Percentiles rank a stretch among this genome's conserved stretches.
phyloP scores from a whole-genome alignment of 2,329 filamentous ascomycete species.

The Fusarium guadeloupense region DNA sequence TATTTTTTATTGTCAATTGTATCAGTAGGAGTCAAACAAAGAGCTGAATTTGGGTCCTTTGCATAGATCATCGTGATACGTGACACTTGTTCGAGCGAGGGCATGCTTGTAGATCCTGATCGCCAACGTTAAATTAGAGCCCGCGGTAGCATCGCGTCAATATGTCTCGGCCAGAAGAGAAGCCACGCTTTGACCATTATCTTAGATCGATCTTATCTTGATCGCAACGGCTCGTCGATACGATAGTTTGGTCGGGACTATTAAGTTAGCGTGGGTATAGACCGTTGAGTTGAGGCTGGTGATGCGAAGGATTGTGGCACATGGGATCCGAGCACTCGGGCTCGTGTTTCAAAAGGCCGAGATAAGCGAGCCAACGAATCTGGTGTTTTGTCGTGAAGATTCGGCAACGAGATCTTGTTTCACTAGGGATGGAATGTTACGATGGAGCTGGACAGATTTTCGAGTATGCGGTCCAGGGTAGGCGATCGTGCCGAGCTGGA shows the following conservation, averaged over 20 bases:
- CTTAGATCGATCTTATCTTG: constrained; percentile 11
- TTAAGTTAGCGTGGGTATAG: constrained; percentile 3
- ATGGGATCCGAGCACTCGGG: constrained; percentile 1
- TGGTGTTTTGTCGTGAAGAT: background rate
- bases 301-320: constrained; percentile 19
- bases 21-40: constrained; percentile 27
- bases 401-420: background rate
- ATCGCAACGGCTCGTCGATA: constrained; percentile 17
- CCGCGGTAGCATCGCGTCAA: background rate
- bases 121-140: background rate
- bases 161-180: constrained; percentile 6
- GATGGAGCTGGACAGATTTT: background rate
- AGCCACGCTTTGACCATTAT: background rate
- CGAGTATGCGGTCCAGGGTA: constrained; percentile 7
- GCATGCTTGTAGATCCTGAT: constrained; percentile 4
- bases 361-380: constrained; percentile 11
- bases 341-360: constrained; percentile 14
- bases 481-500: no score
- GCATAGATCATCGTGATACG: background rate
- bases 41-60: constrained; percentile 21
- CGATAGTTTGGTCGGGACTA: constrained; percentile 8
- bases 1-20: background rate
- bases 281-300: constrained; percentile 14
- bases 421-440: background rate
- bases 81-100: constrained; percentile 22